These are phyloP conservation scores for Diaporthe australafricana DNA, from an alignment of 2,329 filamentous ascomycete genomes.

Conservation along the genomic window DNA sequence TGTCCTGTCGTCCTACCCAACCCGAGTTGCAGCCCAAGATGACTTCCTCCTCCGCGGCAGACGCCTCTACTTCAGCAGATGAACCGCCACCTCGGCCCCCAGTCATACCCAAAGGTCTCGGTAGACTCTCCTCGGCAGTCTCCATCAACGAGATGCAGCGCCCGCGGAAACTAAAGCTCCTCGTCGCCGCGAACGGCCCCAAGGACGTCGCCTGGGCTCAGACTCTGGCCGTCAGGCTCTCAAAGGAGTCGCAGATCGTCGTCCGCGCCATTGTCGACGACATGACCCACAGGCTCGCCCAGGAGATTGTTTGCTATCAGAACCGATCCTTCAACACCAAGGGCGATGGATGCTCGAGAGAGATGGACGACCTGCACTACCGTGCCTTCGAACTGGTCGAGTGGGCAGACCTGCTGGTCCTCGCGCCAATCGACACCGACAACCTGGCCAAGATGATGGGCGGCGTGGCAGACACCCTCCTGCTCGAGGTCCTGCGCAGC, in stretches of 20 bases:
- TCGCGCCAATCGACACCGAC: constrained; percentile 87
- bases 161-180: constrained; percentile 64
- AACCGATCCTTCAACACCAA: constrained; percentile 58
- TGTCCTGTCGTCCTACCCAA: neutral
- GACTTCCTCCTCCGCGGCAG: constrained; percentile 33
- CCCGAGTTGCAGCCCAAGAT: constrained; percentile 24
- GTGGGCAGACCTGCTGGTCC: constrained; percentile 89
- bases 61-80: constrained; percentile 33
- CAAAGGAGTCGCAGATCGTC: constrained; percentile 72
- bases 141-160: constrained; percentile 53
- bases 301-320: constrained; percentile 70
- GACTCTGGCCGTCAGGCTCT: constrained; percentile 73
- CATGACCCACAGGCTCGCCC: constrained; percentile 70
- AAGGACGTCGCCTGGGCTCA: constrained; percentile 75
- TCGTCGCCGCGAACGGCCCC: constrained; percentile 74
- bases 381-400: constrained; percentile 77
- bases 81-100: constrained; percentile 27
- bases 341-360: constrained; percentile 44
- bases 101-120: constrained; percentile 19
- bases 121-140: constrained; percentile 38
- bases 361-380: constrained; percentile 64
- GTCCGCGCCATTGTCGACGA: constrained; percentile 74
- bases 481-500: constrained; percentile 83
- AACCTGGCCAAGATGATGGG: constrained; percentile 88
- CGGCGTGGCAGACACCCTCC: constrained; percentile 83